These are phyloP conservation scores for Kewa caespitosa DNA, from an alignment of 179 eudicot genomes.

Conservation along the genomic window DNA sequence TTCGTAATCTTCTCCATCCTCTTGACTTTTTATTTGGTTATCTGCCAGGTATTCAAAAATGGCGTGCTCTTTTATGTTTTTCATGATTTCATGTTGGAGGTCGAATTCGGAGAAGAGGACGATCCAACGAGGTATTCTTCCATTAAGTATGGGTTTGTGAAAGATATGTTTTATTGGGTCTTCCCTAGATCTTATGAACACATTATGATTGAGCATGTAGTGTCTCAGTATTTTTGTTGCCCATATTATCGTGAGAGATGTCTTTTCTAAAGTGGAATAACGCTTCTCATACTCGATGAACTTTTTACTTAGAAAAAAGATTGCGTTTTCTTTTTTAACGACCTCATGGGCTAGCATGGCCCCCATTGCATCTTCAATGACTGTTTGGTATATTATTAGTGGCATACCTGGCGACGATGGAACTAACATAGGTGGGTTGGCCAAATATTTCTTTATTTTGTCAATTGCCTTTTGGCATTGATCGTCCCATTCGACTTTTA, in stretches of 20 bases:
- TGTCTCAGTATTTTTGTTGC: neutral
- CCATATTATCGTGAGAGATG: neutral
- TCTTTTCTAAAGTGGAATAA: neutral
- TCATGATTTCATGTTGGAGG: no score
- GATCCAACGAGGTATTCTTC: no score
- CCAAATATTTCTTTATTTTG: neutral
- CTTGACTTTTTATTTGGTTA: no score
- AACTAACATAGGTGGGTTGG: neutral
- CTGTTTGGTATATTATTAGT: neutral
- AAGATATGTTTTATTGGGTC: no score
- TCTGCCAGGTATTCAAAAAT: no score
- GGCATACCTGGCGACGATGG: neutral
- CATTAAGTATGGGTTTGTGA: no score
- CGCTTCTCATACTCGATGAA: neutral
- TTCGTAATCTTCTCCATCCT: no score
- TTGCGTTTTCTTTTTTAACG: neutral
- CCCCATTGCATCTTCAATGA: neutral
- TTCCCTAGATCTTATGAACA: no score
- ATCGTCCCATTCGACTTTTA: neutral
- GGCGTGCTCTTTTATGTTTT: no score
- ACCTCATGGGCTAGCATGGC: neutral
- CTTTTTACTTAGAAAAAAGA: neutral
- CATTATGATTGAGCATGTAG: no score
- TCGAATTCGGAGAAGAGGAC: no score
- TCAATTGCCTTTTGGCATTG: neutral